Percentiles rank a stretch among this genome's conserved stretches.
phyloP scores from a whole-genome alignment of 2,329 filamentous ascomycete species.

The Fusarium marasasianum region DNA sequence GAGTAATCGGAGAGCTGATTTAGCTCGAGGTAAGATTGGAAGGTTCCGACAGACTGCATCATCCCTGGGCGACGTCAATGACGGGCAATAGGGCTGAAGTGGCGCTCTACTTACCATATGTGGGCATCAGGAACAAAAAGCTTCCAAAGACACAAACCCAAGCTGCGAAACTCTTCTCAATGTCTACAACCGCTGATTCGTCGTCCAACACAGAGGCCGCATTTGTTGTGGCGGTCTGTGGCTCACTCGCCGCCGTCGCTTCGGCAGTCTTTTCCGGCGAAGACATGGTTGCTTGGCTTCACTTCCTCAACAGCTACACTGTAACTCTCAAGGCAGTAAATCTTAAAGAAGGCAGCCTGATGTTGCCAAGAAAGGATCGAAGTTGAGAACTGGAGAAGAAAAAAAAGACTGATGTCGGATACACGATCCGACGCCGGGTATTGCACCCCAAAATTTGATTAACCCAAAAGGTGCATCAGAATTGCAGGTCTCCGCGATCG shows the following conservation, averaged over 20 bases:
- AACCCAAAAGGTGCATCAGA: neutral
- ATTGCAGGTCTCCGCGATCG: neutral
- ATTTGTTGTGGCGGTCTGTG: neutral
- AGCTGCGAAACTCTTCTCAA: slow-evolving; percentile 1
- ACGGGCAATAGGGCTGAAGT: too few species aligned
- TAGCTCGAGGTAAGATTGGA: slow-evolving; percentile 9
- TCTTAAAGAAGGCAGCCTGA: fast-evolving
- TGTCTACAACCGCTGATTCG: neutral
- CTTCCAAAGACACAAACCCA: slow-evolving; percentile 10
- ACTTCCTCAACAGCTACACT: too few species aligned
- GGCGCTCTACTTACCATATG: neutral
- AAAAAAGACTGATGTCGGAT: neutral
- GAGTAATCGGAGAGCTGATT: slow-evolving; percentile 13
- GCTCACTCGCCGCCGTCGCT: neutral
- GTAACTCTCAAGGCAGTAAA: fast-evolving
- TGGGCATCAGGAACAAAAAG: slow-evolving; percentile 8
- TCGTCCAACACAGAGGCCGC: neutral
- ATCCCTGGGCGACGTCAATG: neutral
- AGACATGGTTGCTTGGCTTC: neutral
- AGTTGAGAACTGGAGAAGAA: neutral
- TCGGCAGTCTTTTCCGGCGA: neutral
- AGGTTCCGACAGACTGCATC: slow-evolving; percentile 19
- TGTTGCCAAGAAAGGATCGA: fast-evolving
- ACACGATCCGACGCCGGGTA: slow-evolving; percentile 4
- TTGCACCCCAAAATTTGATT: neutral